Percentiles rank a stretch among this genome's conserved stretches.
Conservation (phyloP, 164 flowering plant genomes). For the Platanus orientalis region DNA sequence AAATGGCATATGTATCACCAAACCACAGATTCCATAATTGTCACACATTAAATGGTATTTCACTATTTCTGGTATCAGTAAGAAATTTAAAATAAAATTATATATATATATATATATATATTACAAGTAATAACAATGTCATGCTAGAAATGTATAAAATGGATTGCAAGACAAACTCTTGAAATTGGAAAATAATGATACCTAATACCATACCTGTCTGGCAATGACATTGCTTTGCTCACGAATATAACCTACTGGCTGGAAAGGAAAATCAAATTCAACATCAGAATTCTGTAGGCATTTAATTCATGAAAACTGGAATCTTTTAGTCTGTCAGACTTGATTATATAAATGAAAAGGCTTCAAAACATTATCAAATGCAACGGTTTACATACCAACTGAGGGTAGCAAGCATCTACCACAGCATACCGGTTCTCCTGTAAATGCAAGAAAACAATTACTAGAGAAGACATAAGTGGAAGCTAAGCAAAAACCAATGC, state of each 20-base stretch:
- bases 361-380: neutral
- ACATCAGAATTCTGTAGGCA: neutral
- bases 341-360: neutral
- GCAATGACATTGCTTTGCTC: slow-evolving; percentile 78
- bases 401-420: slow-evolving; percentile 80
- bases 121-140: too few relatives aligned
- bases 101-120: too few relatives aligned
- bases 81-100: too few relatives aligned
- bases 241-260: slow-evolving; percentile 95
- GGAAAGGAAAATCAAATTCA: slow-evolving; percentile 20
- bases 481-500: neutral
- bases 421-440: slow-evolving; percentile 90
- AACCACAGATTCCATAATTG: too few relatives aligned
- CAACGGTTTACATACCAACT: slow-evolving; percentile 45
- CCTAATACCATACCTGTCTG: slow-evolving; percentile 60
- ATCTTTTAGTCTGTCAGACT: neutral
- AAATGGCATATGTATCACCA: too few relatives aligned
- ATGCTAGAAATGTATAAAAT: too few relatives aligned
- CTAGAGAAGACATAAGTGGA: neutral
- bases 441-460: slow-evolving; percentile 20
- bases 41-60: too few relatives aligned
- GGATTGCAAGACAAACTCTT: too few relatives aligned
- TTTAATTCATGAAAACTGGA: neutral
- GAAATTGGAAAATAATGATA: neutral
- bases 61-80: too few relatives aligned